Percentiles rank a stretch among this genome's conserved stretches.
Conservation (phyloP, 495 filamentous ascomycete species). For the Tuber brumale region DNA sequence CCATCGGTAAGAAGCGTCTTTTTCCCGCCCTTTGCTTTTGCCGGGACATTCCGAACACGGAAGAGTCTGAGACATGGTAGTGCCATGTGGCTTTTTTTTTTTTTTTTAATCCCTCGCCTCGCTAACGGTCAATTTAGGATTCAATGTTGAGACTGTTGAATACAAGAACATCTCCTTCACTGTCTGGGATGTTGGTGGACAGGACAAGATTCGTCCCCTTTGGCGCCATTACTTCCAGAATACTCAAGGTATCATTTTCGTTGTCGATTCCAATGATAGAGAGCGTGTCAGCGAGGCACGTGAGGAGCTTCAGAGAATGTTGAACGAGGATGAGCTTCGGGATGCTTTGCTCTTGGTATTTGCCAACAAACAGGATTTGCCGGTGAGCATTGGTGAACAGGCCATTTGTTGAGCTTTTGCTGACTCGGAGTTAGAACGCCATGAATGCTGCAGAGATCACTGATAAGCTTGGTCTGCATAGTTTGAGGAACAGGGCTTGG, state of each 20-base stretch:
- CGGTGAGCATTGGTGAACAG: slow-evolving; percentile 54
- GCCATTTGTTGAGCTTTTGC: background rate
- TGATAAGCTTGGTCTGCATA: slow-evolving; percentile 98
- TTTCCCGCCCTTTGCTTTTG: slow-evolving; percentile 7
- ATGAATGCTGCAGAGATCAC: slow-evolving; percentile 99
- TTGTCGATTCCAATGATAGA: slow-evolving; percentile 99
- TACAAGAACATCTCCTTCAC: slow-evolving; percentile 99
- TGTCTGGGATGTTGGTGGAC: slow-evolving; percentile 99
- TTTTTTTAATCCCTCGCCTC: background rate
- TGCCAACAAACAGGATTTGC: slow-evolving; percentile 99
- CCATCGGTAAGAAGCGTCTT: slow-evolving; percentile 73
- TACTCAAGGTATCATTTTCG: slow-evolving; percentile 99
- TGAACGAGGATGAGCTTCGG: slow-evolving; percentile 98
- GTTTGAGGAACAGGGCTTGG: slow-evolving; percentile 94
- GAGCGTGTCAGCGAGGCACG: slow-evolving; percentile 98
- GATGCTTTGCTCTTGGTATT: slow-evolving; percentile 97
- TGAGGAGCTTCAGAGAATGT: slow-evolving; percentile 98
- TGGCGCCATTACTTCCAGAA: slow-evolving; percentile 99
- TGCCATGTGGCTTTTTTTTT: background rate
- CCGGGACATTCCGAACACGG: background rate
- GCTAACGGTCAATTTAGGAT: slow-evolving; percentile 53
- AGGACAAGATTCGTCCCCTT: slow-evolving; percentile 99
- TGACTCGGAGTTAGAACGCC: slow-evolving; percentile 62
- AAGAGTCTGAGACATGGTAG: background rate
- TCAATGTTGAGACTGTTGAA: slow-evolving; percentile 99